phyloP scores from a whole-genome alignment of 2,329 filamentous ascomycete genomes.

The Boeremia exigua region DNA sequence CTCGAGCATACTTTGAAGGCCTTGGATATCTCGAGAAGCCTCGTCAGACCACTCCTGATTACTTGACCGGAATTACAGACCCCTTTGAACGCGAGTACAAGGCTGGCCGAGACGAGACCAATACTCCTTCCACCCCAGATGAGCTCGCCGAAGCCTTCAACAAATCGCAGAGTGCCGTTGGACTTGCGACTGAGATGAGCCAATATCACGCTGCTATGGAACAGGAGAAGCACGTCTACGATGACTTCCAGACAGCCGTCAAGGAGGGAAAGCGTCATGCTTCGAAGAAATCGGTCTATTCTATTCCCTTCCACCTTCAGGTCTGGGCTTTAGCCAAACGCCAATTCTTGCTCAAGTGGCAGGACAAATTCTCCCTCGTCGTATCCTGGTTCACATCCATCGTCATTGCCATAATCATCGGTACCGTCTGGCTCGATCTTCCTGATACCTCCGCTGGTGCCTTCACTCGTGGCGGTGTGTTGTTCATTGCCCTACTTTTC shows the following conservation, averaged over 20 bases:
- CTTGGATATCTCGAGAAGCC: constrained; percentile 78
- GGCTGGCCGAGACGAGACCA: constrained; percentile 66
- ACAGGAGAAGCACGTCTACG: constrained; percentile 69
- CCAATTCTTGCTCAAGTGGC: constrained; percentile 84
- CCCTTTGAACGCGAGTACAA: constrained; percentile 82
- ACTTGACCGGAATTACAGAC: constrained; percentile 81
- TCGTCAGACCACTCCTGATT: constrained; percentile 81
- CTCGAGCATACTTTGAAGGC: constrained; percentile 75
- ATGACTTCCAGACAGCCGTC: constrained; percentile 79
- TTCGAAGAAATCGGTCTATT: constrained; percentile 76
- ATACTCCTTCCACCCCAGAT: constrained; percentile 73
- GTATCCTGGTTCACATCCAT: constrained; percentile 76
- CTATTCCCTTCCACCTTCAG: constrained; percentile 81
- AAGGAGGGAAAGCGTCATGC: constrained; percentile 80
- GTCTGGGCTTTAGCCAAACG: constrained; percentile 83
- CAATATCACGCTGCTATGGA: constrained; percentile 70
- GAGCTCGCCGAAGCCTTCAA: constrained; percentile 73
- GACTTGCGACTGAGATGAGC: constrained; percentile 69
- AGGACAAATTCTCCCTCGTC: constrained; percentile 78
- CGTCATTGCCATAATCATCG: constrained; percentile 77
- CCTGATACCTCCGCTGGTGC: constrained; percentile 69
- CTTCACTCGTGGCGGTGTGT: constrained; percentile 80
- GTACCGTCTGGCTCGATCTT: constrained; percentile 78
- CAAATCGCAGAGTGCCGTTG: constrained; percentile 64
- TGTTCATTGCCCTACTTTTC: constrained; percentile 82